These are phyloP conservation scores for Hansenula sp. DNA, from an alignment of 1,139 yeast species.

Conservation along the genomic window DNA sequence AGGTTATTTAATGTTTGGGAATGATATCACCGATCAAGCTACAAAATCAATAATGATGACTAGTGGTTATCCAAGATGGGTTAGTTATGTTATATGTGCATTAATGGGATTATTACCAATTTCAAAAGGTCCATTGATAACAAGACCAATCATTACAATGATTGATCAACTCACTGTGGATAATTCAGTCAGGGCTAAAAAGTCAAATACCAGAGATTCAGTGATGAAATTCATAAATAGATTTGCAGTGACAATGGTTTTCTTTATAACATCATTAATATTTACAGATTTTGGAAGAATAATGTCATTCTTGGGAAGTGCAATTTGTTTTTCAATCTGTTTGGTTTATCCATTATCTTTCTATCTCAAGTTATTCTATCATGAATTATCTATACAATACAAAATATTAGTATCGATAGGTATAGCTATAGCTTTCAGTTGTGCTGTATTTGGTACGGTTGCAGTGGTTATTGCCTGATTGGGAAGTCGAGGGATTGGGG, in stretches of 20 bases:
- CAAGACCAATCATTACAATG: constrained; percentile 70
- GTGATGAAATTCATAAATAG: constrained; percentile 12
- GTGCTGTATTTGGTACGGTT: constrained; percentile 19
- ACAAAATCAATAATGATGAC: constrained; percentile 66
- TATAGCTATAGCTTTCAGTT: constrained; percentile 5
- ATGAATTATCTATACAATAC: constrained; percentile 7
- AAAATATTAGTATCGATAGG: constrained; percentile 2
- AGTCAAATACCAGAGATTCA: neutral
- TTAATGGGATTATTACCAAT: constrained; percentile 70
- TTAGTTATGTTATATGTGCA: constrained; percentile 50
- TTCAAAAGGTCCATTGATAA: constrained; percentile 73
- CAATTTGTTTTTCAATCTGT: constrained; percentile 71
- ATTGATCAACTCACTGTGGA: constrained; percentile 35
- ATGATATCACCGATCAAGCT: constrained; percentile 60
- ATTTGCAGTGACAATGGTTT: constrained; percentile 11
- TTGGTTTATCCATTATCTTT: constrained; percentile 63
- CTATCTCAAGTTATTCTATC: constrained; percentile 36
- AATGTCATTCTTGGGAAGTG: constrained; percentile 69
- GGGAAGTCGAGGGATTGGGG: neutral
- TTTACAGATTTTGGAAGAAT: constrained; percentile 69
- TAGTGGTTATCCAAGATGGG: constrained; percentile 59
- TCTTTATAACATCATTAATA: constrained; percentile 41
- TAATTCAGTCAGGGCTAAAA: neutral
- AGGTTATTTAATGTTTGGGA: constrained; percentile 80
- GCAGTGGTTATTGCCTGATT: constrained; percentile 16